Conservation (phyloP, 1,284 basidiomycete species). For the Porogramme epimiltina region DNA sequence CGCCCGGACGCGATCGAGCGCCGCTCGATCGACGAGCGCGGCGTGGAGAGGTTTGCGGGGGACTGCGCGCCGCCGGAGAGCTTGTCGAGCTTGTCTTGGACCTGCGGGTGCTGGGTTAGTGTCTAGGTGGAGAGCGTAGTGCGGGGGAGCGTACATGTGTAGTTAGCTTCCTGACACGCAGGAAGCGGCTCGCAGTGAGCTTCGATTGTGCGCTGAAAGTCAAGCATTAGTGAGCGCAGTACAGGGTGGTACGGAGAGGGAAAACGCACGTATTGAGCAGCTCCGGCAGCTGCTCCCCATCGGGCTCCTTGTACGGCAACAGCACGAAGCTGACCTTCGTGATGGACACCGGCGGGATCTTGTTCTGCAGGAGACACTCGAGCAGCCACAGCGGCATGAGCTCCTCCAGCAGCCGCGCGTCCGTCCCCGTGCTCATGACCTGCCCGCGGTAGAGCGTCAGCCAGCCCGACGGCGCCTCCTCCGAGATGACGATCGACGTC, state of each 20-base stretch:
- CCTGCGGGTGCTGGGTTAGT: slow-evolving; percentile 40
- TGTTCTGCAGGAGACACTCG: slow-evolving; percentile 82
- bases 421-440: slow-evolving; percentile 62
- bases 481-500: slow-evolving; percentile 79
- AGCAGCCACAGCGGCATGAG: slow-evolving; percentile 86
- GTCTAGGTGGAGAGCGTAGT: not conserved
- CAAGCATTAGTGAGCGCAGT: slow-evolving; percentile 7
- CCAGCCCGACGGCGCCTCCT: slow-evolving; percentile 83
- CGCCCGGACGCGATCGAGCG: slow-evolving; percentile 25
- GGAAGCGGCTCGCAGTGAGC: slow-evolving; percentile 83
- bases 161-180: slow-evolving; percentile 85
- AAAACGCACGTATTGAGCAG: slow-evolving; percentile 70
- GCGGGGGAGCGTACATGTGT: slow-evolving; percentile 63
- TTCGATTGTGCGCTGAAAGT: slow-evolving; percentile 72
- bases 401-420: slow-evolving; percentile 74
- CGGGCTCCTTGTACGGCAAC: slow-evolving; percentile 70
- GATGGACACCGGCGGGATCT: slow-evolving; percentile 47
- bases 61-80: slow-evolving; percentile 32
- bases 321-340: slow-evolving; percentile 89
- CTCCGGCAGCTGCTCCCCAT: slow-evolving; percentile 67
- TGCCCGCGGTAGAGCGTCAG: slow-evolving; percentile 78
- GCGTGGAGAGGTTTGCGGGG: slow-evolving; percentile 37
- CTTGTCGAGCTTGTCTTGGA: slow-evolving; percentile 85
- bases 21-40: slow-evolving; percentile 48
- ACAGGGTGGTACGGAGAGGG: not conserved